A percentile compares a stretch with the other conserved stretches of the same genome.
These are phyloP conservation scores for Pseudohyphozyma bogoriensis DNA, from an alignment of 768 basidiomycete species.

Conservation along the genomic window DNA sequence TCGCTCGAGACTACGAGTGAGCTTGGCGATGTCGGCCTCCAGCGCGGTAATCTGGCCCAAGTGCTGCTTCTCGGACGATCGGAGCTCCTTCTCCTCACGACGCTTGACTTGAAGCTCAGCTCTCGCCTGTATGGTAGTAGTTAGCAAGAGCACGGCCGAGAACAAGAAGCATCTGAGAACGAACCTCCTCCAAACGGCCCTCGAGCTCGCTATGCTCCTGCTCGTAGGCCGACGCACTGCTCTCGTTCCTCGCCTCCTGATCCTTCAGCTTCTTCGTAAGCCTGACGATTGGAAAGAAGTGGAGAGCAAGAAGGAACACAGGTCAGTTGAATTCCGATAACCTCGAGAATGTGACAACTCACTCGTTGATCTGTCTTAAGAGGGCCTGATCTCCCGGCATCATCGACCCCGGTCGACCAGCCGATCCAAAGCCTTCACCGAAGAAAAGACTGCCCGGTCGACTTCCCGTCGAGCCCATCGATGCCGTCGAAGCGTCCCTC, in stretches of 20 bases:
- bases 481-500: conserved; percentile 2
- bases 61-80: conserved; percentile 72
- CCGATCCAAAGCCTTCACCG: background rate
- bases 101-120: conserved; percentile 68
- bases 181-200: conserved; percentile 21
- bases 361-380: conserved; percentile 12
- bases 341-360: no score
- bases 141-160: no score
- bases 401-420: background rate
- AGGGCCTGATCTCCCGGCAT: conserved; percentile 8
- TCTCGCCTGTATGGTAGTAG: conserved; percentile 45
- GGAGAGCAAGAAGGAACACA: no score
- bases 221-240: conserved; percentile 16
- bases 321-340: no score
- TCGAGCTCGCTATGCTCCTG: conserved; percentile 26
- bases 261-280: conserved; percentile 29
- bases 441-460: conserved; percentile 13
- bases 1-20: conserved; percentile 63
- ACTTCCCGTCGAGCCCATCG: background rate
- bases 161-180: background rate
- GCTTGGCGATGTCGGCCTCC: conserved; percentile 68
- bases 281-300: background rate
- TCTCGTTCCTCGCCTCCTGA: conserved; percentile 16
- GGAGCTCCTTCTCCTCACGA: conserved; percentile 84
- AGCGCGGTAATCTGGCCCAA: conserved; percentile 56